Evolutionary conservation across 2,329 filamentous ascomycete genomes (phyloP).

Genomic region (Diaporthe sp.): DNA sequence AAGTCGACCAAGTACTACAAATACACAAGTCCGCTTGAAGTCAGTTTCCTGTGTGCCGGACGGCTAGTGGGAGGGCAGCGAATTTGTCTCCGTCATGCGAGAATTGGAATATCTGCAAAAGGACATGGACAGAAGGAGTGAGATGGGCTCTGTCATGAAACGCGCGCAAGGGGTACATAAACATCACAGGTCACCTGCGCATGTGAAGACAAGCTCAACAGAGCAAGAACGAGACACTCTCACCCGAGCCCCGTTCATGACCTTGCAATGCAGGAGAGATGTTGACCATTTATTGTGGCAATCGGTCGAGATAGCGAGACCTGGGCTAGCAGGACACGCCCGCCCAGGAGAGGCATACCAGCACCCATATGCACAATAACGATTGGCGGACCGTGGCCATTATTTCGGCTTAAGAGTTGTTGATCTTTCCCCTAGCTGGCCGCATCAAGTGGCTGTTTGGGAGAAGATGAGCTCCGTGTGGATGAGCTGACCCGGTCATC

Average conservation of each 20-base stretch:
- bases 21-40: not conserved
- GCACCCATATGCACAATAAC: not conserved
- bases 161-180: not conserved
- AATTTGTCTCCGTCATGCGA: not conserved
- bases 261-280: not conserved
- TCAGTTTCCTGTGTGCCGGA: not conserved
- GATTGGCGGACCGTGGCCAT: too few relatives aligned
- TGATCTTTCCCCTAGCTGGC: not conserved
- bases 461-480: not conserved
- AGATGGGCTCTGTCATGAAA: not conserved
- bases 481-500: not conserved
- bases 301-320: not conserved
- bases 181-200: not conserved
- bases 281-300: not conserved
- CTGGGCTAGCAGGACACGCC: not conserved
- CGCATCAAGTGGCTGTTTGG: slow-evolving; percentile 5
- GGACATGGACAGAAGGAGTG: not conserved
- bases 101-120: too few relatives aligned
- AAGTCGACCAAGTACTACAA: not conserved
- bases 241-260: not conserved
- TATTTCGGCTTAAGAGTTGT: not conserved
- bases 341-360: not conserved
- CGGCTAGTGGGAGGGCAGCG: not conserved
- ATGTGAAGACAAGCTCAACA: not conserved
- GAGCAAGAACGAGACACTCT: not conserved